Conservation (phyloP, 2,329 filamentous ascomycete species). For the Elsinoe ampelina region DNA sequence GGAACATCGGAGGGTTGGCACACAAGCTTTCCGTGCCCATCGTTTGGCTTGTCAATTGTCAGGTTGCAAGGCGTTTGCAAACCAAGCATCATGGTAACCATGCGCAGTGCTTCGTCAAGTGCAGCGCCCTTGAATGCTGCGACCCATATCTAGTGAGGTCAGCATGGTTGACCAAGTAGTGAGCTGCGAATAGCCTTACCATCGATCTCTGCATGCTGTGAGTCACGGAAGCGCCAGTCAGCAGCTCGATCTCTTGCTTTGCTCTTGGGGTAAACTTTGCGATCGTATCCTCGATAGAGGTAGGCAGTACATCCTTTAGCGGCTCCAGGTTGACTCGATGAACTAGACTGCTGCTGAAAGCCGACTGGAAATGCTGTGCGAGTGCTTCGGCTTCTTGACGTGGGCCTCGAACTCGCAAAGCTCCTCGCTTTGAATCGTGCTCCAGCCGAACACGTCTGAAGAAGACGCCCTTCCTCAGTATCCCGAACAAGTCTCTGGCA, state of each 20-base stretch:
- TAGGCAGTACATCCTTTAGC: neutral
- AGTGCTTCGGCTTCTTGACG: constrained; percentile 15
- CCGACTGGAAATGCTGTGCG: constrained; percentile 5
- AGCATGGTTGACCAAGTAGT: neutral
- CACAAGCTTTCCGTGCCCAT: neutral
- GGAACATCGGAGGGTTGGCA: too few relatives aligned
- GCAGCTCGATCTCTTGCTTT: neutral
- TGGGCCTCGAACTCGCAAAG: constrained; percentile 14
- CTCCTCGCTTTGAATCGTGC: constrained; percentile 8
- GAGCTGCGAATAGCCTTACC: neutral
- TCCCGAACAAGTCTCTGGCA: neutral
- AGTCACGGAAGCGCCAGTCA: constrained; percentile 12
- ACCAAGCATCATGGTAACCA: constrained; percentile 11
- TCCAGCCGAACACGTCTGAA: constrained; percentile 13
- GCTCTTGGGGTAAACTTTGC: neutral
- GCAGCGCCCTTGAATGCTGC: constrained; percentile 9
- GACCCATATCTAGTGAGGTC: constrained; percentile 9
- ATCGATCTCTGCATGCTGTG: neutral
- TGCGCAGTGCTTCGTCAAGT: constrained; percentile 14
- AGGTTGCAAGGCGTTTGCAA: neutral
- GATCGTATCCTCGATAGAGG: neutral
- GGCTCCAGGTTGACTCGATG: neutral
- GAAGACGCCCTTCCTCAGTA: constrained; percentile 11
- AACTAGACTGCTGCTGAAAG: neutral
- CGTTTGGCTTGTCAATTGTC: neutral